Evolutionary conservation across 2,329 filamentous ascomycete genomes (phyloP), one percentile per base, ranked within the genome.

Genomic region (Diaporthe sp.): DNA sequence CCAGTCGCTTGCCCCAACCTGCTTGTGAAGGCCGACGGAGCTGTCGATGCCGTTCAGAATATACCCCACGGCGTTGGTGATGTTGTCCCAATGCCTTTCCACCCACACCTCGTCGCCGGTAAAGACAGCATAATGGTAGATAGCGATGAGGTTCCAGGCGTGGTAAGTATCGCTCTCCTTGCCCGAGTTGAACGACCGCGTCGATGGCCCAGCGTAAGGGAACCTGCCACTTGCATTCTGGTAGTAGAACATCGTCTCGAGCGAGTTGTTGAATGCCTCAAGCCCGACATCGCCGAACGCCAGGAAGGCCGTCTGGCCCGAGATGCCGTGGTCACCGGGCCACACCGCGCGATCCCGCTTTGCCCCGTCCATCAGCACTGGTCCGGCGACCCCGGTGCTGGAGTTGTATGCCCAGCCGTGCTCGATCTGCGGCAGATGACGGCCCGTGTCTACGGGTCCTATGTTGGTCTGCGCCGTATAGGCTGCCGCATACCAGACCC

Each of bases 241-340:
- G 4, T 86, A 75, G 0, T 84, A 83, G 60, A 89, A 89, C 75
- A 89, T 83, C 0, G 84, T 84, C 74, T 87, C 85, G 3, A 91
- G 77, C 0, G 87, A 87, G 76, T 89, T 89, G 25, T 85, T 84
- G 8, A 90, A 83, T 39, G 86, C 85, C n/a, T 86, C 65, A 4
- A 68, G 65, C 6, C 65, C 83, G 57, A 90, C 81, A 78, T 91
- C 89, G 39, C 87, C 87, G 0, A 89, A 91, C 9, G 87, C 89
- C 3, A 91, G 86, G 10, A 89, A 86, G 12, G 90, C 86, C 37
- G 84, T 86, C 5, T 90, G 89, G 0, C 90, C 84, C 4, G 89
- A 87, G 76, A 91, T 89, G 4, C 86, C 86, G 84, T 92, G 89
- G 79, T 93, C 91, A 0, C 91, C 91, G 15, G 90, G 87, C 90